phyloP scores from a whole-genome alignment of 768 basidiomycete species.

The Hygrocybe punicea region DNA sequence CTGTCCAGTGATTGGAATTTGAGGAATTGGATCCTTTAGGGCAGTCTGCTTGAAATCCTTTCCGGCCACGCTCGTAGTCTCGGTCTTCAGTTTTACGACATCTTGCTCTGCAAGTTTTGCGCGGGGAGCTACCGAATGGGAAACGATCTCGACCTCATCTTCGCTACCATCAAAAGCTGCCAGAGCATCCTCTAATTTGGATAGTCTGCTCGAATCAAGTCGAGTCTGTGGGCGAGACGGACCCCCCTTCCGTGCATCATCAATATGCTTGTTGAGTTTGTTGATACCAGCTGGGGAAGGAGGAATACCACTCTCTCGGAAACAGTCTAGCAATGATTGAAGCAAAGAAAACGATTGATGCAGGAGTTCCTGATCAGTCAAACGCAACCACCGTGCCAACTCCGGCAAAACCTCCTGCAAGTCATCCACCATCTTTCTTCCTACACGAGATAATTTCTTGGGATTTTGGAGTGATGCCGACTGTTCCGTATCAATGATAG shows the following conservation, averaged over 20 bases:
- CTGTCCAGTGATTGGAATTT: too few species aligned
- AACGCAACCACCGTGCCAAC: slow-evolving; percentile 80
- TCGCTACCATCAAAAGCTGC: slow-evolving; percentile 59
- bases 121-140: slow-evolving; percentile 24
- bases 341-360: slow-evolving; percentile 86
- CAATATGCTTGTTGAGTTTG: slow-evolving; percentile 65
- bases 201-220: slow-evolving; percentile 54
- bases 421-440: slow-evolving; percentile 70
- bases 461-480: slow-evolving; percentile 27
- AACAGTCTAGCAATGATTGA: slow-evolving; percentile 72
- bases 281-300: slow-evolving; percentile 56
- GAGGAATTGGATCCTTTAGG: too few species aligned
- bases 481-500: slow-evolving; percentile 33
- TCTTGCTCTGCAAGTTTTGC: neutral
- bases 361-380: slow-evolving; percentile 89
- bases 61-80: neutral
- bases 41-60: too few species aligned
- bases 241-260: slow-evolving; percentile 53
- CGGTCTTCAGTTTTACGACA: slow-evolving; percentile 8
- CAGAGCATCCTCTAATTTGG: slow-evolving; percentile 64
- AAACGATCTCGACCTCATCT: slow-evolving; percentile 58
- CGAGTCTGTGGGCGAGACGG: slow-evolving; percentile 48
- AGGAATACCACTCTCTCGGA: slow-evolving; percentile 56
- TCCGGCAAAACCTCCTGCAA: slow-evolving; percentile 78
- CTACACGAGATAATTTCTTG: slow-evolving; percentile 54